These are phyloP conservation scores for Carex littledalei DNA, from an alignment of 176 grass and related monocot species.

Conservation along the genomic window DNA sequence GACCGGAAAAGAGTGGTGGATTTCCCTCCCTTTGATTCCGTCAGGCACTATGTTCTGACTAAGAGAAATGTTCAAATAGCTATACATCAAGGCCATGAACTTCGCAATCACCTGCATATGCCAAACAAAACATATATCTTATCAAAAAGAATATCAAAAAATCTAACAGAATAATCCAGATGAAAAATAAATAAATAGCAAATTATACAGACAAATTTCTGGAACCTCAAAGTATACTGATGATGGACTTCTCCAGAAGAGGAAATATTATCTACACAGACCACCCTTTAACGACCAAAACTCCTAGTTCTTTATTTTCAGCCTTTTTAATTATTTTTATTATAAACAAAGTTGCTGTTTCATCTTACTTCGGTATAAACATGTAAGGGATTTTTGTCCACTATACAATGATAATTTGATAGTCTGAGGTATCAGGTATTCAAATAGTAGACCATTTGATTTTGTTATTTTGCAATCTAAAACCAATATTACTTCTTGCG, in stretches of 20 bases:
- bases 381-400: neutral
- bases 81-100: slow-evolving; percentile 98
- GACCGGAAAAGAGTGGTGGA: slow-evolving; percentile 95
- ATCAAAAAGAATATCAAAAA: slow-evolving; percentile 17
- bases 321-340: neutral
- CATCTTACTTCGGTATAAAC: neutral
- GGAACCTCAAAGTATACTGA: neutral
- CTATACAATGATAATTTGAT: neutral
- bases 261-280: neutral
- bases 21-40: slow-evolving; percentile 88
- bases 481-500: neutral
- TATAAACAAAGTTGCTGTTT: neutral
- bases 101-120: slow-evolving; percentile 89
- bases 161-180: slow-evolving; percentile 3
- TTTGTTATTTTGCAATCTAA: slow-evolving; percentile 3
- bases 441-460: neutral
- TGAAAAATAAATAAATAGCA: neutral
- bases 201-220: neutral
- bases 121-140: slow-evolving; percentile 1
- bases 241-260: neutral
- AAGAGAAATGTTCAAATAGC: slow-evolving; percentile 98
- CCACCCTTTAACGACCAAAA: neutral
- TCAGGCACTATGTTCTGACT: slow-evolving; percentile 98
- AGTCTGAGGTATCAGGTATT: neutral
- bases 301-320: neutral